These are phyloP conservation scores for Tetracladium marchalianum DNA, from an alignment of 495 filamentous ascomycete genomes.

Conservation along the genomic window DNA sequence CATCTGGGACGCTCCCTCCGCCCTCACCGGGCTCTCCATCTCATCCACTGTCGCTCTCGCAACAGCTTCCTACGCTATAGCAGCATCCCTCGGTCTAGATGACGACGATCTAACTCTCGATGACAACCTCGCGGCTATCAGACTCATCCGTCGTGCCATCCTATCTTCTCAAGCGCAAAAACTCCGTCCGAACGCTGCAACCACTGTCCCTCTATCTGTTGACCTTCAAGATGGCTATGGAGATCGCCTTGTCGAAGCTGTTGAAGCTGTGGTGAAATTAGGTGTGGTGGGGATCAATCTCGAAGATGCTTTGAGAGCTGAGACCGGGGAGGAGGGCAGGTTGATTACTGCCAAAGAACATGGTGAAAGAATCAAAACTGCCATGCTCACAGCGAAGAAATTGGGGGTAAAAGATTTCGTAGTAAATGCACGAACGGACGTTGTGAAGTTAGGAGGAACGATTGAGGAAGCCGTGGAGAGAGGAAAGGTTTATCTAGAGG, in stretches of 20 bases:
- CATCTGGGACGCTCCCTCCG: slow-evolving; percentile 38
- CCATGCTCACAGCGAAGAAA: slow-evolving; percentile 17
- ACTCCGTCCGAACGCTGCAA: slow-evolving; percentile 14
- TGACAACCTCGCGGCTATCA: slow-evolving; percentile 23
- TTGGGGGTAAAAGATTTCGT: slow-evolving; percentile 32
- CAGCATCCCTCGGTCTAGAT: slow-evolving; percentile 27
- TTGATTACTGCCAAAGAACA: slow-evolving; percentile 28
- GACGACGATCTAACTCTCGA: slow-evolving; percentile 34
- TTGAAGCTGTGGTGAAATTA: slow-evolving; percentile 27
- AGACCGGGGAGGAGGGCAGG: slow-evolving; percentile 3
- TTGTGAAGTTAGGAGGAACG: slow-evolving; percentile 18
- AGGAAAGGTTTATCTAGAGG: slow-evolving; percentile 32
- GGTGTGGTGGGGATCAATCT: slow-evolving; percentile 42
- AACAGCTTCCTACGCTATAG: slow-evolving; percentile 42
- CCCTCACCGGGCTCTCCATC: slow-evolving; percentile 29
- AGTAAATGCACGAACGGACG: slow-evolving; percentile 37
- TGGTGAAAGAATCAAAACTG: slow-evolving; percentile 27
- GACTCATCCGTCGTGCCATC: no score
- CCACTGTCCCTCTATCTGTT: slow-evolving; percentile 30
- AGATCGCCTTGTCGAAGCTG: slow-evolving; percentile 26
- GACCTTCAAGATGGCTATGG: slow-evolving; percentile 46
- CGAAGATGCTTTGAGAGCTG: slow-evolving; percentile 34
- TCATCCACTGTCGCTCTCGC: slow-evolving; percentile 36
- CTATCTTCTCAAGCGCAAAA: not conserved
- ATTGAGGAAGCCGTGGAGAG: slow-evolving; percentile 30